Evolutionary conservation across 805 yeast species (phyloP).

Genomic region (Pichia californica): DNA sequence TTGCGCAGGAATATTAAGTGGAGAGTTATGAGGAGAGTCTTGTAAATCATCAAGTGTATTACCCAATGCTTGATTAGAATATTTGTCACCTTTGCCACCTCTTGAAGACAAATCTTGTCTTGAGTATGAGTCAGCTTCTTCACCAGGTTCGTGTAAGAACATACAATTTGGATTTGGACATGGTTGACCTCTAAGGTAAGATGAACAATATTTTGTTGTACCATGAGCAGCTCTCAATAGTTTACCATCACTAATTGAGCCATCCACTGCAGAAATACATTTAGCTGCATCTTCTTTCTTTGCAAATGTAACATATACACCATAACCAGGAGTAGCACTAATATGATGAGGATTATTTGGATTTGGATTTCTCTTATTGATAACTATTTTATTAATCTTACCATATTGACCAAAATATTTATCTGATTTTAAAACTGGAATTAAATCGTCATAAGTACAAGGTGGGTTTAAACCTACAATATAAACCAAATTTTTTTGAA

Average conservation of each 20-base stretch:
- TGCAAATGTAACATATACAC: constrained; percentile 92
- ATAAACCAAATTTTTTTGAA: constrained; percentile 93
- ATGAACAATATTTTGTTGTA: constrained; percentile 97
- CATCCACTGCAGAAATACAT: constrained; percentile 89
- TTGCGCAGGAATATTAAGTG: constrained; percentile 16
- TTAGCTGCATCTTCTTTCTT: constrained; percentile 91
- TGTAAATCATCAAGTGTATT: constrained; percentile 22
- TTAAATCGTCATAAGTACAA: constrained; percentile 79
- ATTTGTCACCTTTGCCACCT: constrained; percentile 38
- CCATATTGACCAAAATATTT: constrained; percentile 99
- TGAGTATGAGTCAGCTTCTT: constrained; percentile 95
- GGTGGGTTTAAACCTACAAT: constrained; percentile 93
- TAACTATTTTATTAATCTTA: constrained; percentile 86
- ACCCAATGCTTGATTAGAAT: constrained; percentile 31
- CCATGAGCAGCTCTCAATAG: constrained; percentile 93
- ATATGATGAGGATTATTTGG: constrained; percentile 29
- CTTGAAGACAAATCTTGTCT: constrained; percentile 82
- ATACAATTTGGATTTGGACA: constrained; percentile 99
- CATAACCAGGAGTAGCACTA: constrained; percentile 64
- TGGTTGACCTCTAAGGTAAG: constrained; percentile 87
- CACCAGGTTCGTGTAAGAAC: constrained; percentile 99
- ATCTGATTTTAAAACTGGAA: constrained; percentile 75
- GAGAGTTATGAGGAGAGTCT: constrained; percentile 12
- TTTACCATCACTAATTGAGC: constrained; percentile 88
- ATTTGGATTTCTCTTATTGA: constrained; percentile 66